Base-by-base conservation (phyloP, 805 yeast species). In the Metschnikowia hibisci region DNA sequence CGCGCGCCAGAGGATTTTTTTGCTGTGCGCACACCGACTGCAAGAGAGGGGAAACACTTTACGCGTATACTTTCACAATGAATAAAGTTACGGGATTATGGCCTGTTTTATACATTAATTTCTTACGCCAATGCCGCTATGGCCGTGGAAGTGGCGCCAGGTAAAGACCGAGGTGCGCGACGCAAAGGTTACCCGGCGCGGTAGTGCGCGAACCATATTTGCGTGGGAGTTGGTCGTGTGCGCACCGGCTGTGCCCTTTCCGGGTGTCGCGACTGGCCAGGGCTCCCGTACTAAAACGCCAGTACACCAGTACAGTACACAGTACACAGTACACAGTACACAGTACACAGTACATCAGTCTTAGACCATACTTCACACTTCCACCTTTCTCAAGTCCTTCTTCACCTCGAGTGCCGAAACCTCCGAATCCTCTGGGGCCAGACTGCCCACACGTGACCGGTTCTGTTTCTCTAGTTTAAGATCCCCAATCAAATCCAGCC, bases 401-500 rank as follows among this genome's bases (percentile, higher is more conserved):
- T 46, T 48, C 15, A 45, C 34, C 4, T 49, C 53, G 14, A 47
- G 18, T 10, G 43, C 50, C 2, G 51, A 46, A 12, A 42, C 37
- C 37, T 46, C 50, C 7, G 46, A 31, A 27, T 48, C 54, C 26
- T 50, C 52, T 6, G 48, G 54, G 5, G 44, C 46, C 33, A 37
- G 33, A 32, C 50, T 50, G 36, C 50, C 43, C 28, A 39, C 29
- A 3, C 50, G 49, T 9, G 55, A 45, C 23, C 41, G 51, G 27
- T 39, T 16, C 23, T 35, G 38, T 41, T 55, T 66, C 37, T 69
- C 76, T 20, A 50, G 44, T 51, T 62, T 69, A 27, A 75, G 55
- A 16, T 57, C 55, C n/a, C 59, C 64, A 14, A 76, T 59, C 20
- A 62, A 41, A 6, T 51, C 54, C 13, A 61, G 58, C 81, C 81